phyloP scores from a whole-genome alignment of 352 stramenopile species.

The Phytopythium ostracodes region DNA sequence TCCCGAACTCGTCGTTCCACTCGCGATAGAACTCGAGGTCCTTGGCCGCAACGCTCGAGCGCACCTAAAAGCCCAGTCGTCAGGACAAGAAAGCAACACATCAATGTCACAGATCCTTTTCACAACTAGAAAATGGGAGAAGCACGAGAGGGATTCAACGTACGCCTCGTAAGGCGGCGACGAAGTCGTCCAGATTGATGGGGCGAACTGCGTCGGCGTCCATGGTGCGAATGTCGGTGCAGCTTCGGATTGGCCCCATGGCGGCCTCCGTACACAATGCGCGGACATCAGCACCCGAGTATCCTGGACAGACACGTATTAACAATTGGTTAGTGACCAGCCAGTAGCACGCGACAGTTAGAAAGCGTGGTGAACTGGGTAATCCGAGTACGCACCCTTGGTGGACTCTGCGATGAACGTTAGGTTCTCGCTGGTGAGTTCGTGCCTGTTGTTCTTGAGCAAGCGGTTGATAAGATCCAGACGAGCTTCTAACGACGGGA shows the following conservation, averaged over 20 bases:
- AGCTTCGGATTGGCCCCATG: constrained; percentile 94
- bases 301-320: constrained; percentile 52
- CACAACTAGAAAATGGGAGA: background rate
- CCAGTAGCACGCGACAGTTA: constrained; percentile 5
- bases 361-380: background rate
- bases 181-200: constrained; percentile 95
- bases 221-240: constrained; percentile 85
- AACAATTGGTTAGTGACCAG: background rate
- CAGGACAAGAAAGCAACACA: background rate
- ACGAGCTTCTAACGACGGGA: constrained; percentile 88
- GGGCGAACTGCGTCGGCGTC: constrained; percentile 88
- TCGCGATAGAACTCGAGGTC: constrained; percentile 92
- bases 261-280: constrained; percentile 97
- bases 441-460: constrained; percentile 92
- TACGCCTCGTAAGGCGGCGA: constrained; percentile 86
- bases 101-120: background rate
- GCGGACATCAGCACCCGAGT: constrained; percentile 97
- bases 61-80: constrained; percentile 54
- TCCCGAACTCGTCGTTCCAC: constrained; percentile 94
- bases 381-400: constrained; percentile 62
- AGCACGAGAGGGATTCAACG: constrained; percentile 6
- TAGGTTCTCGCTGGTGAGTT: constrained; percentile 85
- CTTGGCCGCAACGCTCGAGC: constrained; percentile 92
- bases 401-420: constrained; percentile 83
- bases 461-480: constrained; percentile 89